Base-by-base conservation (phyloP, 2,329 filamentous ascomycete species). In the Penicillium sp. region DNA sequence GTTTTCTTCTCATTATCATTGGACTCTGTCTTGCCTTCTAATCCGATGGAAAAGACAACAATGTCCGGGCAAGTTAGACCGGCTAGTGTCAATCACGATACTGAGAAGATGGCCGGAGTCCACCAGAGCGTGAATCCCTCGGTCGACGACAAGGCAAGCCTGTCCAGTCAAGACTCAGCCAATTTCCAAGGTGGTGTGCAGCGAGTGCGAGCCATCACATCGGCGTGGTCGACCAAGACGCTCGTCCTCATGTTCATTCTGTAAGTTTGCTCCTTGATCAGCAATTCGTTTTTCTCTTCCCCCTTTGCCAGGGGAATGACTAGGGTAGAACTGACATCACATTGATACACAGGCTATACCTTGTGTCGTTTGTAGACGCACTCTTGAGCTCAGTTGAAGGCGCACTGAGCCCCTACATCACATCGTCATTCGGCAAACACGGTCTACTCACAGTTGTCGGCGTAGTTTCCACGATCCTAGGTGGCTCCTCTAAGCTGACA, bases 391-490 rank as follows among this genome's bases (percentile, higher is more conserved):
- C 43, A 6, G 48, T 56, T 18, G 48, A 56, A 18, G 32, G 26
- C 4, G 4, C 43, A 18, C 27, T 56, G 2, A 52, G 48, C 32
- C 53, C 48, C 7, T 56, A 56, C 16, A 52, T 52, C 11, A 56
- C 53, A 3, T 56, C 53, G 3, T 46, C 23, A 13, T 55, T 55
- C 23, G 13, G 26, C 13, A 45, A 51, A 7, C 53, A 55, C 18
- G 53, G 53, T 23, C 41, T 55, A 2, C 29, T 55, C 30, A 40
- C 53, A 6, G 53, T 55, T 9, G 53, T 55, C 11, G 42, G 53
- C 47, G 53, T 55, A 13, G 43, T 55, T 10, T 55, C 53, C 9
- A 55, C 53, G 19, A 55, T 55, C n/a, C 47, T 55, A 5, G 53
- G 53, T 14, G 47, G 53, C 5, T 55, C 53, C n/a, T 55, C 53